Evolutionary conservation across 441 rosid genomes (phyloP).

Genomic region (Sinapis alba): DNA sequence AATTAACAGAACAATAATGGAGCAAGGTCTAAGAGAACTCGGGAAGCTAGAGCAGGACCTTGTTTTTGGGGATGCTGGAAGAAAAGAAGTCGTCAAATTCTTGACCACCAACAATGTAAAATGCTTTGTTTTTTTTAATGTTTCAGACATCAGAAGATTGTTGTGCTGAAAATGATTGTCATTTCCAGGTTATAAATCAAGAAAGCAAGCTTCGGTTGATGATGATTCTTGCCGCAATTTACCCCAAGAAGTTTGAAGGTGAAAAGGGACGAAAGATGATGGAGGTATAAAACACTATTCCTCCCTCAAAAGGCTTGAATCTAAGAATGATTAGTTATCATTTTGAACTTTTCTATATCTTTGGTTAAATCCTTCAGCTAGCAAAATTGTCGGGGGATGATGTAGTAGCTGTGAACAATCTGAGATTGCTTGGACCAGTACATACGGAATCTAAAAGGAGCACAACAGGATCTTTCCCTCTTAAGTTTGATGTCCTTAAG

Average conservation of each 20-base stretch:
- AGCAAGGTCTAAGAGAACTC: conserved; percentile 74
- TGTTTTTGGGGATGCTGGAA: conserved; percentile 97
- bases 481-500: conserved; percentile 85
- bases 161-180: not conserved
- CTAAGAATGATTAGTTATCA: not conserved
- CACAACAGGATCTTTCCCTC: conserved; percentile 59
- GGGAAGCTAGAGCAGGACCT: conserved; percentile 98
- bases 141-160: not conserved
- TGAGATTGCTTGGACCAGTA: conserved; percentile 77
- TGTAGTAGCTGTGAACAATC: conserved; percentile 75
- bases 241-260: conserved; percentile 89
- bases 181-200: conserved; percentile 64
- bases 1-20: conserved; percentile 78
- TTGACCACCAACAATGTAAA: conserved; percentile 68
- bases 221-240: conserved; percentile 82
- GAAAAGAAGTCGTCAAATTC: conserved; percentile 76
- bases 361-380: conserved; percentile 53
- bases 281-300: conserved; percentile 46
- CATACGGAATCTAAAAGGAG: conserved; percentile 62
- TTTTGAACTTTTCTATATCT: conserved; percentile 1
- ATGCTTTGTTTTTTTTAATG: conserved; percentile 20
- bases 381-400: conserved; percentile 84
- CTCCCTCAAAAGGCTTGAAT: not conserved
- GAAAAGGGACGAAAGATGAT: conserved; percentile 77
- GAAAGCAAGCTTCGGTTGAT: conserved; percentile 91